A percentile compares a stretch with the other conserved stretches of the same genome.
Evolutionary conservation across 2,329 filamentous ascomycete genomes (phyloP).

Genomic region (Plectosphaerella cucumerina): DNA sequence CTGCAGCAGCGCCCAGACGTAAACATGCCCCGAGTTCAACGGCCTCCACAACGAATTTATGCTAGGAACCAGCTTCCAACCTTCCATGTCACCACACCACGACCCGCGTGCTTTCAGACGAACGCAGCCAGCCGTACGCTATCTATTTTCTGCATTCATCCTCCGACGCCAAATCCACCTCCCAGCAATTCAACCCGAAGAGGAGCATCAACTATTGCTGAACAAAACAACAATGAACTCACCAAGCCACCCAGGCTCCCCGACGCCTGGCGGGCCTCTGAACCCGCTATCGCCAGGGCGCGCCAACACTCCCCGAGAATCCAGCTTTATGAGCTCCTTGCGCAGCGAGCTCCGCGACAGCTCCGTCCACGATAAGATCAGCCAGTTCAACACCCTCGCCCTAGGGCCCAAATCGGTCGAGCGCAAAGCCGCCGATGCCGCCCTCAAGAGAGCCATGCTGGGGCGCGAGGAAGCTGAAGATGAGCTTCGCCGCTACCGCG

Average conservation of each 20-base stretch:
- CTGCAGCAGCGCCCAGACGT: background rate
- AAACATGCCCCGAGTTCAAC: background rate
- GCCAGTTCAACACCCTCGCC: constrained; percentile 68
- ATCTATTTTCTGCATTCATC: background rate
- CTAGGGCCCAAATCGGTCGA: constrained; percentile 57
- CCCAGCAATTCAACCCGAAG: background rate
- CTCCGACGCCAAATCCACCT: constrained; percentile 5
- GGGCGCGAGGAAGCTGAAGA: constrained; percentile 68
- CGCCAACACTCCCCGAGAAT: constrained; percentile 45
- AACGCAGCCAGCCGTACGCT: background rate
- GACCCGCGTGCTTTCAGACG: background rate
- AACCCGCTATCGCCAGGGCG: constrained; percentile 61
- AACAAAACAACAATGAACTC: constrained; percentile 31
- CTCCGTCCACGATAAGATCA: constrained; percentile 63
- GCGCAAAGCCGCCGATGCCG: constrained; percentile 61
- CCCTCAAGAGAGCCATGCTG: constrained; percentile 61
- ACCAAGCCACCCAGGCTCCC: constrained; percentile 47
- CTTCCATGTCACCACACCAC: constrained; percentile 7
- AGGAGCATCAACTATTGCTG: background rate
- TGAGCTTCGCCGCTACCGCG: constrained; percentile 60
- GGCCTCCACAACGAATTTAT: background rate
- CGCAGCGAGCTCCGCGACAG: constrained; percentile 46
- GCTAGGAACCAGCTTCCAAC: background rate
- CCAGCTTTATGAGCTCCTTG: constrained; percentile 30
- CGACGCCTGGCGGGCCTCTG: constrained; percentile 46